phyloP scores from a whole-genome alignment of 1,284 basidiomycete species.

The Sphagnurus paluster region DNA sequence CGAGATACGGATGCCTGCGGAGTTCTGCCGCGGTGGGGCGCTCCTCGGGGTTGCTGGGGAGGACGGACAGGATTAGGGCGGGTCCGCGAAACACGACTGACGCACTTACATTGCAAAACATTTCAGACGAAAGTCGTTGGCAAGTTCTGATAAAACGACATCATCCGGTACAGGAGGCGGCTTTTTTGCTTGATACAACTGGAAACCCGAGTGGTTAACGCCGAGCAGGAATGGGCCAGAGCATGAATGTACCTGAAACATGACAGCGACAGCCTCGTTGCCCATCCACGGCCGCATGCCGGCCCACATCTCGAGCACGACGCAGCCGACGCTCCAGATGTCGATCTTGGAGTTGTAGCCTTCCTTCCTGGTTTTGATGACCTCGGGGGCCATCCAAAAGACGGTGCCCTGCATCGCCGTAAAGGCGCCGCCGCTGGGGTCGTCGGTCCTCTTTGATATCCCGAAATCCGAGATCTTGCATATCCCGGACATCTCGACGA shows the following conservation, averaged over 20 bases:
- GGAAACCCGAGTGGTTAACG: slow-evolving; percentile 3
- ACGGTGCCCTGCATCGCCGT: slow-evolving; percentile 97
- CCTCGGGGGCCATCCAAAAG: slow-evolving; percentile 99
- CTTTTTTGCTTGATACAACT: slow-evolving; percentile 78
- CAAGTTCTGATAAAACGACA: slow-evolving; percentile 72
- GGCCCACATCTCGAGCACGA: slow-evolving; percentile 98
- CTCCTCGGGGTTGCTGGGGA: slow-evolving; percentile 81
- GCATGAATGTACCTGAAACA: slow-evolving; percentile 76
- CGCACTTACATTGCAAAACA: slow-evolving; percentile 85
- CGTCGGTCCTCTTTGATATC: slow-evolving; percentile 90
- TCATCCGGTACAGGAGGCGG: slow-evolving; percentile 90
- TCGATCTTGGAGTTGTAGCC: slow-evolving; percentile 97
- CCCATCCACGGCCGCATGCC: slow-evolving; percentile 93
- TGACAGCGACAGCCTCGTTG: slow-evolving; percentile 87
- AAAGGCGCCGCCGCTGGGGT: slow-evolving; percentile 77
- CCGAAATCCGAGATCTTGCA: slow-evolving; percentile 99
- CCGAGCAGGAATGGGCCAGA: slow-evolving; percentile 1
- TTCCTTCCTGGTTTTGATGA: slow-evolving; percentile 80
- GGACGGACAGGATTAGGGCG: too few relatives aligned
- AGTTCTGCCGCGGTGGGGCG: slow-evolving; percentile 86
- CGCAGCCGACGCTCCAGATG: slow-evolving; percentile 98
- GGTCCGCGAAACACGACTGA: too few relatives aligned
- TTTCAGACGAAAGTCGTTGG: slow-evolving; percentile 84
- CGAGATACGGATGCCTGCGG: slow-evolving; percentile 83
- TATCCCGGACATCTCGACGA: slow-evolving; percentile 89